A percentile compares a stretch with the other conserved stretches of the same genome.
These are phyloP conservation scores for Houttuynia cordata DNA, from an alignment of 164 flowering plant species.

Conservation along the genomic window DNA sequence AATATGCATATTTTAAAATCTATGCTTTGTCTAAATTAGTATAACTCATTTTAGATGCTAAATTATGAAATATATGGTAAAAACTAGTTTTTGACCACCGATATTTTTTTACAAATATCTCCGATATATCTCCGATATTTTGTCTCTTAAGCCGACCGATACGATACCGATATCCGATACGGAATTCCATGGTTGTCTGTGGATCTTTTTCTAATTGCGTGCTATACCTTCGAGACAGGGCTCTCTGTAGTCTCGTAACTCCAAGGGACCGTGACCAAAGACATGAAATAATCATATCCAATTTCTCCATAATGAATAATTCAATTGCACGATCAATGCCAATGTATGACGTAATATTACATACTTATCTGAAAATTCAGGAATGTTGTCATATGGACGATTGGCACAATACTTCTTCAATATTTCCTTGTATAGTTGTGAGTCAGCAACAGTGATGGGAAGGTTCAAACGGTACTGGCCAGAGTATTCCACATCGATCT, in stretches of 20 bases:
- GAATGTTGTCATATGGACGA: conserved; percentile 54
- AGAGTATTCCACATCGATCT: conserved; percentile 66
- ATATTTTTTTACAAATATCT: too few relatives aligned
- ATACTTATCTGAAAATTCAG: conserved; percentile 87
- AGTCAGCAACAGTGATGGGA: conserved; percentile 79
- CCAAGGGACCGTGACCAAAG: conserved; percentile 56
- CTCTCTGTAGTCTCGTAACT: conserved; percentile 47
- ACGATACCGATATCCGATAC: too few relatives aligned
- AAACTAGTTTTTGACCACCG: too few relatives aligned
- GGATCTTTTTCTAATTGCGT: conserved; percentile 25
- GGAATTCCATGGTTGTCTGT: too few relatives aligned
- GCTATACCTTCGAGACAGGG: conserved; percentile 34
- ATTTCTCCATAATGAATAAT: conserved; percentile 88
- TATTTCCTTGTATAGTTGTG: conserved; percentile 80
- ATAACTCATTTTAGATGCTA: too few relatives aligned
- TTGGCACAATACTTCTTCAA: conserved; percentile 55
- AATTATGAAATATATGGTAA: too few relatives aligned
- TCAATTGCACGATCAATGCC: conserved; percentile 78
- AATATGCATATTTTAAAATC: too few relatives aligned
- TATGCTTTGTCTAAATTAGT: too few relatives aligned
- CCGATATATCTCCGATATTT: too few relatives aligned
- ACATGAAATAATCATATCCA: conserved; percentile 77
- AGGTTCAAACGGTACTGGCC: conserved; percentile 94
- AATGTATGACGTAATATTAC: conserved; percentile 77
- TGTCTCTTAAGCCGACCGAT: too few relatives aligned